phyloP scores from a whole-genome alignment of 306 rosid species.

The Pyrus pyrifolia region DNA sequence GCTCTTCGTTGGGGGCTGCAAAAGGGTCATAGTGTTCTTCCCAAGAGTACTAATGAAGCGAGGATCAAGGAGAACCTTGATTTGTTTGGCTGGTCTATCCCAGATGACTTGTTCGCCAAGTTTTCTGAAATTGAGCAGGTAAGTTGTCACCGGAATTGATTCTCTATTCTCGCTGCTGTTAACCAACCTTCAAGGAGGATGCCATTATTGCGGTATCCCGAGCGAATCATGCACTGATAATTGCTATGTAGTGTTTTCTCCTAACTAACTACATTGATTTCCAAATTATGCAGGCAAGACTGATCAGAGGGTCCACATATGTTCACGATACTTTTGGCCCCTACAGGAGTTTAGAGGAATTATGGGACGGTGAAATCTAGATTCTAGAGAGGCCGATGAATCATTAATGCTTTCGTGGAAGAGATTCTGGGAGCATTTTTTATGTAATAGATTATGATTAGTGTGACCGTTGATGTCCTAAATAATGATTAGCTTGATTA shows the following conservation, averaged over 20 bases:
- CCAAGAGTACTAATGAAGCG: conserved; percentile 59
- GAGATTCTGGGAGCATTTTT: not conserved
- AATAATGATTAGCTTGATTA: not conserved
- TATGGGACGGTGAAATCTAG: conserved; percentile 83
- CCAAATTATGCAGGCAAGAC: conserved; percentile 51
- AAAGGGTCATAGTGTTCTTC: conserved; percentile 68
- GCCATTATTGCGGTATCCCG: not conserved
- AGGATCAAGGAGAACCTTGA: conserved; percentile 64
- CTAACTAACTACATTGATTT: not conserved
- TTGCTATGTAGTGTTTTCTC: not conserved
- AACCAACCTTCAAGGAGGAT: not conserved
- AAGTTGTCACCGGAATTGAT: not conserved
- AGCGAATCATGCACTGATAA: not conserved
- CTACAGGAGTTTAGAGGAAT: conserved; percentile 46
- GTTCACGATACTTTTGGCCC: conserved; percentile 50
- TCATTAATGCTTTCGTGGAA: not conserved
- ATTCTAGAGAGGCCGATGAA: no score
- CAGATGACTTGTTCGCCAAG: conserved; percentile 42
- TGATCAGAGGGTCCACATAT: conserved; percentile 37
- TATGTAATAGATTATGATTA: not conserved
- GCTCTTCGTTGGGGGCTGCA: conserved; percentile 83
- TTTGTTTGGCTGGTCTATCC: conserved; percentile 65
- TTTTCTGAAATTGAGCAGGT: conserved; percentile 48
- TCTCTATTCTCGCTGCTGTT: not conserved
- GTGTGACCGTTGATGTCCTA: not conserved